Percentiles rank a stretch among this genome's conserved stretches.
phyloP scores from a whole-genome alignment of 1,284 basidiomycete genomes.

The Ustilago esculenta region DNA sequence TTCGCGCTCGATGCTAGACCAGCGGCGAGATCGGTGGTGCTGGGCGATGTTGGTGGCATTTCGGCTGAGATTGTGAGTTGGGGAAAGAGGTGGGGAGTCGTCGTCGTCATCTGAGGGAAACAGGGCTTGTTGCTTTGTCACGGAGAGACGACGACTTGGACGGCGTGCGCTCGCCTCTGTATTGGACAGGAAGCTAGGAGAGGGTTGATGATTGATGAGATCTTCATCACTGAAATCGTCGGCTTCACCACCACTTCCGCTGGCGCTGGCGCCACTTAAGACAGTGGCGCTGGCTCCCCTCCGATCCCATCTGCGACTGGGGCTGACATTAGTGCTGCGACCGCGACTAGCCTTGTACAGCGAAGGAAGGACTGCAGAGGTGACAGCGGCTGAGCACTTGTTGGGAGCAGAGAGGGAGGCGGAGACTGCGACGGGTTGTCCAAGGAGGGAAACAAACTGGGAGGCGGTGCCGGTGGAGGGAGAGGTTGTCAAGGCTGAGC shows the following conservation, averaged over 20 bases:
- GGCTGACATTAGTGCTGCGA: slow-evolving; percentile 49
- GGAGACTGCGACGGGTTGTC: slow-evolving; percentile 25
- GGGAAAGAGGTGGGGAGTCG: slow-evolving; percentile 22
- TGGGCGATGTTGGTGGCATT: background rate
- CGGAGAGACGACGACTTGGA: slow-evolving; percentile 19
- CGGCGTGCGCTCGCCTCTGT: background rate
- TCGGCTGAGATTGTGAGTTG: slow-evolving; percentile 8
- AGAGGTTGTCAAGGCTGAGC: slow-evolving; percentile 11
- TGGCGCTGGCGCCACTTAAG: slow-evolving; percentile 40
- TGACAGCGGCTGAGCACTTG: slow-evolving; percentile 15
- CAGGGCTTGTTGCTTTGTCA: slow-evolving; percentile 29
- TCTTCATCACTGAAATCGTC: slow-evolving; percentile 32
- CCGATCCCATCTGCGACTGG: slow-evolving; percentile 51
- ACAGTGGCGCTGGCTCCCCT: slow-evolving; percentile 49
- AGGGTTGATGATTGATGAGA: background rate
- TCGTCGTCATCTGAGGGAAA: slow-evolving; percentile 48
- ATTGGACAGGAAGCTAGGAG: background rate
- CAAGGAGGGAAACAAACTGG: slow-evolving; percentile 30
- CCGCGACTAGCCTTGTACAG: slow-evolving; percentile 49
- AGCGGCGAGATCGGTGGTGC: slow-evolving; percentile 20
- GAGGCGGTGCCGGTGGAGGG: slow-evolving; percentile 30
- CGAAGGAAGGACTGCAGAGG: slow-evolving; percentile 33
- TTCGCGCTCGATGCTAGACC: slow-evolving; percentile 51
- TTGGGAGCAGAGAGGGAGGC: slow-evolving; percentile 35
- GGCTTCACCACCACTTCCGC: slow-evolving; percentile 40